Conservation (phyloP, 192 early-diverging fungal species). For the Podila verticillata region DNA sequence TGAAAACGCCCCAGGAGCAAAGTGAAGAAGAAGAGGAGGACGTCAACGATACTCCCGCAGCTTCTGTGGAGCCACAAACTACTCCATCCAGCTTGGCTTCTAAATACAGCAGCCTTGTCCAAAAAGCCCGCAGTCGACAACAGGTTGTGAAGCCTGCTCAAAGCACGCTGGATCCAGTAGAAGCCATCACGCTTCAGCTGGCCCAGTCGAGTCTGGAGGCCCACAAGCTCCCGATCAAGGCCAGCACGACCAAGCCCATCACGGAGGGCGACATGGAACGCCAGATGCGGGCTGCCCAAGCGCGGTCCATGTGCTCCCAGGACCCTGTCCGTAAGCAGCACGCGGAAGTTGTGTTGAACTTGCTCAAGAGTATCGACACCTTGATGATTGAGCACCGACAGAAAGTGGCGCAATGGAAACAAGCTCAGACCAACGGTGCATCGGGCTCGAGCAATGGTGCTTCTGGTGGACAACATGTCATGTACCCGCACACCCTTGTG, state of each 20-base stretch:
- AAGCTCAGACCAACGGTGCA: conserved; percentile 5
- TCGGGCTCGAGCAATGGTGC: neutral
- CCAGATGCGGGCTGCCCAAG: conserved; percentile 25
- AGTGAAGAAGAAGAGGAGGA: neutral
- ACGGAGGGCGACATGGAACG: conserved; percentile 26
- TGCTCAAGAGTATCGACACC: conserved; percentile 42
- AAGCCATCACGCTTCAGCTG: conserved; percentile 42
- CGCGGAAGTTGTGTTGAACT: conserved; percentile 29
- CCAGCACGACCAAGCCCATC: conserved; percentile 14
- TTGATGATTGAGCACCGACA: conserved; percentile 32
- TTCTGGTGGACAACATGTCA: neutral
- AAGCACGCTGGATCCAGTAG: conserved; percentile 16
- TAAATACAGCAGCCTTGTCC: conserved; percentile 12
- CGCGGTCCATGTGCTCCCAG: conserved; percentile 21
- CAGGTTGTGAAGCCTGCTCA: neutral
- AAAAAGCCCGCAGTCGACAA: conserved; percentile 18
- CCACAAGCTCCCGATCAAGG: conserved; percentile 3
- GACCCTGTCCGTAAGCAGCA: conserved; percentile 44
- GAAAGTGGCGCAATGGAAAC: conserved; percentile 23
- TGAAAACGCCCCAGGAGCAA: neutral
- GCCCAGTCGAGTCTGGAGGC: conserved; percentile 20
- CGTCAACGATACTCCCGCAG: neutral
- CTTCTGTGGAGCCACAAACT: neutral
- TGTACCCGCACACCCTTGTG: neutral
- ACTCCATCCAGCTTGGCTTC: too few species aligned